Evolutionary conservation across 768 basidiomycete genomes (phyloP).

Genomic region (Lactarius tabidus): DNA sequence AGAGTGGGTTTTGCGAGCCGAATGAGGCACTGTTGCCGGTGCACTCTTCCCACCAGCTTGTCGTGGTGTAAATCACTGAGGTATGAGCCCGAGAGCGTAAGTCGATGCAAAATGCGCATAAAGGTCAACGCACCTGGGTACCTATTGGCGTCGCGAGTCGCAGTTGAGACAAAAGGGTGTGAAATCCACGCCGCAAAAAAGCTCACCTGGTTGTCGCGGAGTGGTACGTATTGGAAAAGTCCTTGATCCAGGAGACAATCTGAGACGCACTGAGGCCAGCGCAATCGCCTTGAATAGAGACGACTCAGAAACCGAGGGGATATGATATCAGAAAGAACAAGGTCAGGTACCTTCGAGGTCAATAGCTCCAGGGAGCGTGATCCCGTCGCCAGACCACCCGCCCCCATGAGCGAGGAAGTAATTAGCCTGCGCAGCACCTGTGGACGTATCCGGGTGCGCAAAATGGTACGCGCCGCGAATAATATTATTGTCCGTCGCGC

Average conservation of each 20-base stretch:
- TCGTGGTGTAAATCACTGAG: constrained; percentile 58
- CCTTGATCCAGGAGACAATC: constrained; percentile 60
- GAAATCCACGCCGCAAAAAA: no score
- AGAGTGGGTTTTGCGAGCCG: constrained; percentile 49
- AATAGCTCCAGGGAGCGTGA: constrained; percentile 59
- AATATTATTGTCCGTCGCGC: constrained; percentile 51
- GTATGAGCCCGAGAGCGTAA: background rate
- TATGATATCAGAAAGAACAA: background rate
- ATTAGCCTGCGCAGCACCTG: constrained; percentile 55
- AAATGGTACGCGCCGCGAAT: constrained; percentile 63
- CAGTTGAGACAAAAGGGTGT: no score
- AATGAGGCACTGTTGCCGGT: constrained; percentile 57
- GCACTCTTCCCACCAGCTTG: constrained; percentile 64
- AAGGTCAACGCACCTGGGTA: constrained; percentile 37
- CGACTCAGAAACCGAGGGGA: background rate
- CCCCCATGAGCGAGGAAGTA: constrained; percentile 53
- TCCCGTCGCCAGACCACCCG: constrained; percentile 53
- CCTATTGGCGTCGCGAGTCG: no score
- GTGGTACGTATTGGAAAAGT: constrained; percentile 50
- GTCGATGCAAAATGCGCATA: background rate
- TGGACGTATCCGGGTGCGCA: constrained; percentile 49
- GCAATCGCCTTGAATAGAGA: background rate
- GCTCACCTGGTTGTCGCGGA: no score
- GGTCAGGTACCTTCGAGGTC: constrained; percentile 57
- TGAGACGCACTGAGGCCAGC: constrained; percentile 39